These are phyloP conservation scores for Physcomitrium patens DNA, from an alignment of 225 moss, liverwort and hornwort genomes.

Conservation along the genomic window DNA sequence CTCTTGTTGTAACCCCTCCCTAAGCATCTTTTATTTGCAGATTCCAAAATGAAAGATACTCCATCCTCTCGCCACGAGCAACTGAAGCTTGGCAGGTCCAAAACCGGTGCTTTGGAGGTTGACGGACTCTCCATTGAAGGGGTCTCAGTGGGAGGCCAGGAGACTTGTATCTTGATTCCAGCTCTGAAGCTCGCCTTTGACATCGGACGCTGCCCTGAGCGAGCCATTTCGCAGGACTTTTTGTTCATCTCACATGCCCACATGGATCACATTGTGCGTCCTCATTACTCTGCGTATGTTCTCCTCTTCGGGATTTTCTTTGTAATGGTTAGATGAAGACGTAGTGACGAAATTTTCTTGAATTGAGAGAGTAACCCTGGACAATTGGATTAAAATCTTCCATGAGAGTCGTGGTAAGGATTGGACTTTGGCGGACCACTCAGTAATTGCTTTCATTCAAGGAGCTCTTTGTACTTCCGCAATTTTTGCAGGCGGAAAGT, in stretches of 20 bases:
- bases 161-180: constrained; percentile 90
- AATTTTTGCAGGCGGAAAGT: too few relatives aligned
- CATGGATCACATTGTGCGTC: constrained; percentile 94
- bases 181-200: constrained; percentile 77
- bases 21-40: not conserved
- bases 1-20: not conserved
- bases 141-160: constrained; percentile 86
- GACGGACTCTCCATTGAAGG: constrained; percentile 81
- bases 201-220: constrained; percentile 90
- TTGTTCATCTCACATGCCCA: constrained; percentile 90
- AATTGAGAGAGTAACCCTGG: not conserved
- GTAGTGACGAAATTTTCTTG: not conserved
- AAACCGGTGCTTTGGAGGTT: constrained; percentile 54
- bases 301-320: not conserved
- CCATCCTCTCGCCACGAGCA: not conserved
- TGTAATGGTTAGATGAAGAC: too few relatives aligned
- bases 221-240: constrained; percentile 84
- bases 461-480: not conserved
- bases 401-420: not conserved
- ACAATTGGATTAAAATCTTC: not conserved
- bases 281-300: not conserved
- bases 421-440: not conserved
- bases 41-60: not conserved
- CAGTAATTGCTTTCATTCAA: not conserved
- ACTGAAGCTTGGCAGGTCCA: constrained; percentile 44